Conservation (phyloP, 2,329 filamentous ascomycete species). For the Teratosphaeria epicoccoides region DNA sequence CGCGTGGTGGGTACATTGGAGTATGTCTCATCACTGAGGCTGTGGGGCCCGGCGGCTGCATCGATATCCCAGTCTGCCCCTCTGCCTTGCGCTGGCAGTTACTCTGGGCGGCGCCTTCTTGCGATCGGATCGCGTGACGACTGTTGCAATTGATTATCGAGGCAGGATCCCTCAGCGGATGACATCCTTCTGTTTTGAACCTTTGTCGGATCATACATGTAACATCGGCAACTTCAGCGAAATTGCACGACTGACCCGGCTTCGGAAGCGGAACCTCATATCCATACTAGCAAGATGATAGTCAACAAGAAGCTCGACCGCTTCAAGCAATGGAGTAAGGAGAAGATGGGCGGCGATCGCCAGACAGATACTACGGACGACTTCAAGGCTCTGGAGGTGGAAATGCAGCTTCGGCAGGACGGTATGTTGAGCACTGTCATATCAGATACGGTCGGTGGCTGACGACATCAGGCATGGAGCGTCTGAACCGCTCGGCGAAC, state of each 20-base stretch:
- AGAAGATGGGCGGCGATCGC: slow-evolving; percentile 86
- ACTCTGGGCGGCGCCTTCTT: neutral
- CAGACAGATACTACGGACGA: slow-evolving; percentile 82
- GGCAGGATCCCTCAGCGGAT: neutral
- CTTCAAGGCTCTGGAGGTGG: slow-evolving; percentile 78
- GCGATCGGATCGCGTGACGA: neutral
- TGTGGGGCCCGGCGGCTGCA: neutral
- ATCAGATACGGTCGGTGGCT: neutral
- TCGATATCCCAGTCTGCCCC: neutral
- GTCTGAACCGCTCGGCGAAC: slow-evolving; percentile 75
- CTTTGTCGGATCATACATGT: too few relatives aligned
- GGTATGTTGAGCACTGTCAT: slow-evolving; percentile 43
- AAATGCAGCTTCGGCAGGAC: slow-evolving; percentile 82
- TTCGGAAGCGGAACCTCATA: neutral
- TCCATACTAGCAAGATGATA: slow-evolving; percentile 30
- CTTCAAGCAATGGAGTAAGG: slow-evolving; percentile 95
- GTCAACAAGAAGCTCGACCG: slow-evolving; percentile 85
- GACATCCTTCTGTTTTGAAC: neutral
- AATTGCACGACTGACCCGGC: neutral
- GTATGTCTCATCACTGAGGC: neutral
- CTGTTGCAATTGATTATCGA: neutral
- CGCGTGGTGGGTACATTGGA: neutral
- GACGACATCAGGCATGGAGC: slow-evolving; percentile 62
- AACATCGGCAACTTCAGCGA: neutral
- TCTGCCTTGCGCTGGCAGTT: neutral